Conservation (phyloP, 352 stramenopile genomes). For the Phytophthora palmivora region DNA sequence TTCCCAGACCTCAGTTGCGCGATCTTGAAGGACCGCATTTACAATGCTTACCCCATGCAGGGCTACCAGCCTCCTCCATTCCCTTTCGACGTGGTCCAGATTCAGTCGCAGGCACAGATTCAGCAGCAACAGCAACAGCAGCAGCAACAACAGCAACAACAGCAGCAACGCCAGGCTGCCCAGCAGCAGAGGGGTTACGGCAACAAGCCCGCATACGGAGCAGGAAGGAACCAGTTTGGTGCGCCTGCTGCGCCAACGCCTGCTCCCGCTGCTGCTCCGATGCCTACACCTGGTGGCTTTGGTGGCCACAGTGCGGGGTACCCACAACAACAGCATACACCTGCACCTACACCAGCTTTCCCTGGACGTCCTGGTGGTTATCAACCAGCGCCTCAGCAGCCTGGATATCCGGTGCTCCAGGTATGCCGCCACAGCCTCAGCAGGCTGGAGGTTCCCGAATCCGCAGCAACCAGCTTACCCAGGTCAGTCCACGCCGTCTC, state of each 20-base stretch:
- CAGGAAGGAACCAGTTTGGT: conserved; percentile 51
- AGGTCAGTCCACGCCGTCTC: conserved; percentile 42
- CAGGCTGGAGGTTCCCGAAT: conserved; percentile 37
- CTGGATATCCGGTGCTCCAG: conserved; percentile 39
- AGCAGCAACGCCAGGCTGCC: conserved; percentile 36
- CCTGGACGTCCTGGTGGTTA: conserved; percentile 43
- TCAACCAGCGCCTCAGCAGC: conserved; percentile 41
- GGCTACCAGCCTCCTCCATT: conserved; percentile 85
- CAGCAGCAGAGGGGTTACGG: conserved; percentile 48
- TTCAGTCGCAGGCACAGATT: conserved; percentile 64
- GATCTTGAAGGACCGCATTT: conserved; percentile 90
- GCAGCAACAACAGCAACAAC: conserved; percentile 44
- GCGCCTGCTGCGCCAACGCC: conserved; percentile 38
- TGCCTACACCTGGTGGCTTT: conserved; percentile 40
- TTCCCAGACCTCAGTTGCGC: conserved; percentile 78
- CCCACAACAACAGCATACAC: conserved; percentile 45
- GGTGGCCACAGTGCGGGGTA: conserved; percentile 47
- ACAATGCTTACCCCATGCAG: conserved; percentile 77
- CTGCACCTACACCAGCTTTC: conserved; percentile 50
- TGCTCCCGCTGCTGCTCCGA: conserved; percentile 38
- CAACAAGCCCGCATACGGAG: conserved; percentile 38
- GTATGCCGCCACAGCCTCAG: conserved; percentile 38
- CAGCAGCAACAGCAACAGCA: conserved; percentile 59
- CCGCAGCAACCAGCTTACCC: conserved; percentile 50
- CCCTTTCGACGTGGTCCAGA: conserved; percentile 83